Evolutionary conservation across 345 rosid species (phyloP).

Genomic region (Brassica rapa): DNA sequence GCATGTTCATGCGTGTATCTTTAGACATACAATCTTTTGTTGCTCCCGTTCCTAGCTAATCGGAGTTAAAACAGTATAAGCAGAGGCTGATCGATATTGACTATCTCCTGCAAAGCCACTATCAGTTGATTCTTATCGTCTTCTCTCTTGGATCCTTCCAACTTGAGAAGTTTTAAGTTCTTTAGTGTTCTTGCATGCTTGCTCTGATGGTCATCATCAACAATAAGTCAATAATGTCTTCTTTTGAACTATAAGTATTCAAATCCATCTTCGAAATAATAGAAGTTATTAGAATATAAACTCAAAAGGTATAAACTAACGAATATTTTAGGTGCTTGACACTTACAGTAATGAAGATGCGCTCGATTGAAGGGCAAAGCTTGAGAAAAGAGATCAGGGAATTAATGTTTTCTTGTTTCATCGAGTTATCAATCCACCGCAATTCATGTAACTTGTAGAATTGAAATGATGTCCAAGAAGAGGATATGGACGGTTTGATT

Average conservation of each 20-base stretch:
- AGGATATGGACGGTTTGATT: constrained; percentile 48
- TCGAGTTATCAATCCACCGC: constrained; percentile 59
- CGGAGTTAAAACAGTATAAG: background rate
- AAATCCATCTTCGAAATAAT: constrained; percentile 47
- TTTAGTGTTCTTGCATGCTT: constrained; percentile 34
- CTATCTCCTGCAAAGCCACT: constrained; percentile 37
- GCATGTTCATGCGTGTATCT: constrained; percentile 27
- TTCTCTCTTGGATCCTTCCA: constrained; percentile 48
- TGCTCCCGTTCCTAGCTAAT: background rate
- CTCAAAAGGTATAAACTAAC: background rate
- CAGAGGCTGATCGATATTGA: constrained; percentile 20
- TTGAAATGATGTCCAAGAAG: constrained; percentile 47
- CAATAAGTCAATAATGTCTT: background rate
- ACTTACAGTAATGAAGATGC: constrained; percentile 58
- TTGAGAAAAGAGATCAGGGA: constrained; percentile 52
- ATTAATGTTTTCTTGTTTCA: constrained; percentile 38
- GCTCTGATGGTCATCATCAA: constrained; percentile 23
- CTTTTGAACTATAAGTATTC: constrained; percentile 33
- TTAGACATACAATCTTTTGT: background rate
- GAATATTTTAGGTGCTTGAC: background rate
- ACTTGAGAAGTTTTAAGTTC: constrained; percentile 45
- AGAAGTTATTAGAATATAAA: constrained; percentile 11
- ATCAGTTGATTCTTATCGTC: constrained; percentile 38
- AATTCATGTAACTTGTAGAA: constrained; percentile 59
- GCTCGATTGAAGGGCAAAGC: constrained; percentile 56